Evolutionary conservation across 768 basidiomycete species (phyloP).

Genomic region (Coprinopsis sp.): DNA sequence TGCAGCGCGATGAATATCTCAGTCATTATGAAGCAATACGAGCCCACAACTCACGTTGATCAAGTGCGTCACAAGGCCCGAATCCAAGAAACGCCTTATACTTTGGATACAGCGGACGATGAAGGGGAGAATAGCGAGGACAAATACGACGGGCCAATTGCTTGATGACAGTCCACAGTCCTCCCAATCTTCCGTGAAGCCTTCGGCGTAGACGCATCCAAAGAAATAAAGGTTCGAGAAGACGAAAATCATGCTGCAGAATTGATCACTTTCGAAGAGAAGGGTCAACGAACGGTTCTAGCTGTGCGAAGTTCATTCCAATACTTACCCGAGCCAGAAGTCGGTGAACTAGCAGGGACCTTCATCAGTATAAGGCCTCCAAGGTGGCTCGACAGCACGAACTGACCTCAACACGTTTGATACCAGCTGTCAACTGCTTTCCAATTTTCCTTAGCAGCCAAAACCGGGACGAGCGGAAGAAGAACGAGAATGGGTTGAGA

Average conservation of each 20-base stretch:
- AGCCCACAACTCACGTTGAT: slow-evolving; percentile 60
- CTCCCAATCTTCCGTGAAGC: slow-evolving; percentile 47
- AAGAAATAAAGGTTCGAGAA: slow-evolving; percentile 71
- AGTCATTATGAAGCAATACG: background rate
- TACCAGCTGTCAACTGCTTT: slow-evolving; percentile 65
- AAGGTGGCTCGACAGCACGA: background rate
- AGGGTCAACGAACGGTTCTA: background rate
- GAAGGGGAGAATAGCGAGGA: slow-evolving; percentile 63
- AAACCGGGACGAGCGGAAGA: slow-evolving; percentile 61
- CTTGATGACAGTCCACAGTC: slow-evolving; percentile 41
- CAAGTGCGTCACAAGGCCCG: slow-evolving; percentile 67
- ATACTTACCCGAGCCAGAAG: slow-evolving; percentile 81
- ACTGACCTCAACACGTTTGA: slow-evolving; percentile 68
- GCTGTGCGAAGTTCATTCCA: background rate
- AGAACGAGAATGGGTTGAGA: slow-evolving; percentile 71
- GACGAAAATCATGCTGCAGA: slow-evolving; percentile 75
- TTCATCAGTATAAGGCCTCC: background rate
- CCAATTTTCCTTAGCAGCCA: slow-evolving; percentile 72
- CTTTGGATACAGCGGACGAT: slow-evolving; percentile 80
- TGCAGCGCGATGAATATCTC: slow-evolving; percentile 22
- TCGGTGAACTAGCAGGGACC: slow-evolving; percentile 58
- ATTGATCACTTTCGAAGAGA: slow-evolving; percentile 55
- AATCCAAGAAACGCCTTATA: slow-evolving; percentile 82
- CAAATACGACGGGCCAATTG: slow-evolving; percentile 60
- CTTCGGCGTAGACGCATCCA: slow-evolving; percentile 63